Evolutionary conservation across 108 stramenopile genomes (phyloP), one percentile per base, ranked within the genome.

Genomic region (Conticribra weissflogii): DNA sequence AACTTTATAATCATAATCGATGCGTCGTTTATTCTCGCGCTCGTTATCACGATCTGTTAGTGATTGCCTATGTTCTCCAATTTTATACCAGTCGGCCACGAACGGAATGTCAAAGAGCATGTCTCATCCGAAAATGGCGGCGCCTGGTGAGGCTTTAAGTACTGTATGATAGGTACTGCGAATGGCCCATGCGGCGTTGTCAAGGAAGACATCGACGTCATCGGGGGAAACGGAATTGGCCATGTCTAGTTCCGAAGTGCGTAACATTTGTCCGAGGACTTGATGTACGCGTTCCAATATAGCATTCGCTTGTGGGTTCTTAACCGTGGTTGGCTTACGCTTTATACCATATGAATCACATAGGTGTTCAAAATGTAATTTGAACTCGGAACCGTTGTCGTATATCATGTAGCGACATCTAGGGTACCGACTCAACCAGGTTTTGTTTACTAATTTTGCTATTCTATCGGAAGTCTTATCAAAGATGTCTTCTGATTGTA

Each of bases 271-370:
- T 1, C 52, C 74, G 19, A 84, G 56, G 0, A 68, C 59, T 49
- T 68, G 75, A 73, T 84, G 79, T 47, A 84, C 59, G 28, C 79
- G 29, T 73, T 84, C 76, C 30, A 74, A 68, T 31, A 85, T 63
- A n/a, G 84, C 51, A 49, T 85, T 85, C 2, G 67, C 50, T 78
- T 78, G 76, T 16, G 80, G 84, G 59, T 81, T 84, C 21, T 64
- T 63, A 0, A 54, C 41, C 1, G 74, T 76, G 14, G 71, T 81
- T 31, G 71, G 65, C 60, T 47, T 60, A 57, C 18, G 56, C 1
- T 60, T 52, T 28, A 81, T 71, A 14, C 65, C 52, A 67, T 64
- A 59, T 1, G 17, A 1, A 32, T 54, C 34, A 14, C 79, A 59
- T 21, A 67, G 14, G 41, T 17, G 22, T 7, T 60, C 3, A 2